Evolutionary conservation across 352 stramenopile species (phyloP), one percentile per base, ranked within the genome.

Genomic region (Phytopythium oedochilum): DNA sequence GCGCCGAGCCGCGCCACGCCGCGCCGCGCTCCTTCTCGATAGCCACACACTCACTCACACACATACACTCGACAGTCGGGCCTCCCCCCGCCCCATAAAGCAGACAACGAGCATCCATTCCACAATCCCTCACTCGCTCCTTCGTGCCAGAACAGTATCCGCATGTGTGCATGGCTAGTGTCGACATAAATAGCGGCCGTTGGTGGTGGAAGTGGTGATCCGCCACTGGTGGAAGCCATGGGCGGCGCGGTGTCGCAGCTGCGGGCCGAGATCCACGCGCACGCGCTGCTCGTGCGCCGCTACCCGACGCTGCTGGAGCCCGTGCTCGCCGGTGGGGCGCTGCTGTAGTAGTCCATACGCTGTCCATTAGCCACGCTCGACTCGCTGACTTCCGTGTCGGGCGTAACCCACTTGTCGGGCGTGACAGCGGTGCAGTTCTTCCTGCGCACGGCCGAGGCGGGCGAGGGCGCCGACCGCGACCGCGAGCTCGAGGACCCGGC

Each of bases 281-380:
- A 91, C 28, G 76, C 85, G 35, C 54, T 75, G 22, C 76, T 91
- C 53, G 66, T 76, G 18, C 54, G 65, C 49, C 65, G 74, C 55
- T 91, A 91, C 71, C 60, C 78, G 31, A 52, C 48, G 32, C 80
- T 86, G 23, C 63, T 91, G 12, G 81, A 89, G 68, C 76, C 82
- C 23, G 54, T 77, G 22, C 63, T 89, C 15, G 63, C 64, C 23
- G 75, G 70, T 79, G n/a, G 25, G 43, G 20, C 22, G 29, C 29
- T 32, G 39, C 29, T 31, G 25, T 15, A n/a, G n/a, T n/a, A n/a
- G n/a, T n/a, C n/a, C n/a, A n/a, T n/a, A n/a, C n/a, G n/a, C n/a
- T n/a, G n/a, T n/a, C n/a, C n/a, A n/a, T n/a, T n/a, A n/a, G n/a
- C n/a, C n/a, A n/a, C n/a, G n/a, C n/a, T n/a, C n/a, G n/a, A n/a